Base-by-base conservation (phyloP, 2,329 filamentous ascomycete genomes). In the Blastomyces gilchristii region DNA sequence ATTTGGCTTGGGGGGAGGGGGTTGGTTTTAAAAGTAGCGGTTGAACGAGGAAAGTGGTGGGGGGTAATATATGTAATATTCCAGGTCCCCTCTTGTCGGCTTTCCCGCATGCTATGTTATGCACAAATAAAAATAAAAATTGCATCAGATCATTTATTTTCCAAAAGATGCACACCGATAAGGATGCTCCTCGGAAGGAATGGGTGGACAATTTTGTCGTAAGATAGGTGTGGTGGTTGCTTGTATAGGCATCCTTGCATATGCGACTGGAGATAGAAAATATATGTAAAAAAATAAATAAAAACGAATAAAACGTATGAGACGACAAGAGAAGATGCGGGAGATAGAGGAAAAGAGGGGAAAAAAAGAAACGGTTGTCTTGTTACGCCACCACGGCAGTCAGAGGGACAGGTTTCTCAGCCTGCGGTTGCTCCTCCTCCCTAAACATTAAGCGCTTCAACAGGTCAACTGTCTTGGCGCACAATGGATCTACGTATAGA, bases 381-480 rank as follows among this genome's bases (percentile, higher is more conserved):
- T 34, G 2, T 39, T 59, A 59, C 2, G 45, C 47, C 43, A 59
- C 47, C 28, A 65, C 65, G 9, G 39, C 45, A 6, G 65, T 63
- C 58, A 65, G 45, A 22, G 65, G 63, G 43, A 49, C 53, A 16
- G 60, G 47, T 54, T 68, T 68, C 41, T 68, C 66, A 45, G 63
- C 18, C 41, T 12, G 11, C 14, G 45, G 39, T 14, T 43, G 31
- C 31, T 56, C 61, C 28, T 67, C 65, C 39, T 67, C 64, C 53
- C 62, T 61, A 45, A 68, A 66, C 65, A 67, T 66, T 12, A 47
- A 28, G 37, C 62, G 47, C 60, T 63, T 67, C 63, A 67, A 49
- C 63, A 50, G 61, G 25, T 68, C 60, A 7, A 68, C 66, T 6
- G 50, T 39, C n/a, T 60, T 63, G 2, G 63, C 65, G 50, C 66